Conservation (phyloP, 768 basidiomycete genomes). For the Mycena indigotica region DNA sequence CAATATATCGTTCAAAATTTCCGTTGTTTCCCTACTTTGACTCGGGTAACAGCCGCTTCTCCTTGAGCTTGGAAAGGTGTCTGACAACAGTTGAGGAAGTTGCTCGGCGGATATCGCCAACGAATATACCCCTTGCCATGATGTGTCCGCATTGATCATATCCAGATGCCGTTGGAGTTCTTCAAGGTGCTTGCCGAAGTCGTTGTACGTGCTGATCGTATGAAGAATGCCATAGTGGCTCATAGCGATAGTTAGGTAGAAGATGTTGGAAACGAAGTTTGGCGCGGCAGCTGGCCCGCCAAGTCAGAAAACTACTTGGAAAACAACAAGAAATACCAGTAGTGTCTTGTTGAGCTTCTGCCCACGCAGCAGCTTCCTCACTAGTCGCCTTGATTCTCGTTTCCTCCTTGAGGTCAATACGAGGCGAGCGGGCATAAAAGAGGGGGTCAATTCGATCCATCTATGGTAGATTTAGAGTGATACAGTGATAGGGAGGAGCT, state of each 20-base stretch:
- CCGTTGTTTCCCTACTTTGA: constrained; percentile 60
- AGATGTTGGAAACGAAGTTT: constrained; percentile 95
- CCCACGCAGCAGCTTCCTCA: constrained; percentile 82
- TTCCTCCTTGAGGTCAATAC: constrained; percentile 82
- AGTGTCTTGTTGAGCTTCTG: constrained; percentile 46
- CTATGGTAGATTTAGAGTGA: constrained; percentile 39
- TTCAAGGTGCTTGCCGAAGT: constrained; percentile 71
- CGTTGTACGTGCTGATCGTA: constrained; percentile 76
- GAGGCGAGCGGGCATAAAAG: constrained; percentile 72
- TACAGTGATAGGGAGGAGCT: background rate
- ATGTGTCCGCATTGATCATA: constrained; percentile 70
- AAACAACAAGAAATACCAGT: constrained; percentile 39
- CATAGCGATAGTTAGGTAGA: constrained; percentile 85
- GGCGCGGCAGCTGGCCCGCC: constrained; percentile 53
- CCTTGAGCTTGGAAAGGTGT: constrained; percentile 74
- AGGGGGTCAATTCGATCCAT: constrained; percentile 88
- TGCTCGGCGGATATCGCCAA: background rate
- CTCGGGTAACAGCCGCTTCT: constrained; percentile 73
- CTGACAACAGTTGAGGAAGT: constrained; percentile 36
- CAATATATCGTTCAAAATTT: too few species aligned
- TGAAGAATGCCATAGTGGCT: constrained; percentile 87
- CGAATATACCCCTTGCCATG: constrained; percentile 77
- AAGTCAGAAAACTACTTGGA: background rate
- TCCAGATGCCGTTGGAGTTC: constrained; percentile 80
- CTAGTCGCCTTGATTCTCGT: constrained; percentile 93